Percentiles rank a stretch among this genome's conserved stretches.
phyloP scores from a whole-genome alignment of 495 filamentous ascomycete genomes.

The Aspergillus kassunensis region DNA sequence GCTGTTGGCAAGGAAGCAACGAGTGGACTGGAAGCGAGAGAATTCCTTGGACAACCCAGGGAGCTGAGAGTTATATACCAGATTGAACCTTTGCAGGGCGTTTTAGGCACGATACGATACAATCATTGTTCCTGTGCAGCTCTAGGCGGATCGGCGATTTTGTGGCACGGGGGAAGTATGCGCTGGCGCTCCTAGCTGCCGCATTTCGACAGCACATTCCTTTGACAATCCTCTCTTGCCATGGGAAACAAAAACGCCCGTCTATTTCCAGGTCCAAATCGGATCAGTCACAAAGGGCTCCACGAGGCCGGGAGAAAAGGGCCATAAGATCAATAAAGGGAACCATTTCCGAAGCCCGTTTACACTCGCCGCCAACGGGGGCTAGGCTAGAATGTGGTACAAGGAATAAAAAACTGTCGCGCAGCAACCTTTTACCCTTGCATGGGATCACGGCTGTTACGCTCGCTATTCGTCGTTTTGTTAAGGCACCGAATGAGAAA shows the following conservation, averaged over 20 bases:
- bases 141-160: constrained; percentile 13
- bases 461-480: constrained; percentile 1
- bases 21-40: constrained; percentile 13
- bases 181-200: constrained; percentile 8
- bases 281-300: neutral
- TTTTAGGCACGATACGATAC: neutral
- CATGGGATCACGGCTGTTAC: neutral
- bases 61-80: constrained; percentile 10
- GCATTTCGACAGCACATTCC: constrained; percentile 22
- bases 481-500: constrained; percentile 11
- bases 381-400: constrained; percentile 5
- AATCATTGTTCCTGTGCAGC: constrained; percentile 7
- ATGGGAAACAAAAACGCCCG: neutral
- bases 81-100: neutral
- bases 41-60: neutral
- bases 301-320: neutral
- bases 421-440: constrained; percentile 6
- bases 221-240: constrained; percentile 8
- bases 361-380: neutral
- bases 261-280: neutral
- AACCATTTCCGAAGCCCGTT: neutral
- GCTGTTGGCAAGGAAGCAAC: constrained; percentile 20
- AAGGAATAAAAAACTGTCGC: constrained; percentile 1
- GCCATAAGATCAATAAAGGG: neutral
- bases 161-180: constrained; percentile 19